These are phyloP conservation scores for Leccinellum albellum DNA, from an alignment of 768 basidiomycete genomes.

Conservation along the genomic window DNA sequence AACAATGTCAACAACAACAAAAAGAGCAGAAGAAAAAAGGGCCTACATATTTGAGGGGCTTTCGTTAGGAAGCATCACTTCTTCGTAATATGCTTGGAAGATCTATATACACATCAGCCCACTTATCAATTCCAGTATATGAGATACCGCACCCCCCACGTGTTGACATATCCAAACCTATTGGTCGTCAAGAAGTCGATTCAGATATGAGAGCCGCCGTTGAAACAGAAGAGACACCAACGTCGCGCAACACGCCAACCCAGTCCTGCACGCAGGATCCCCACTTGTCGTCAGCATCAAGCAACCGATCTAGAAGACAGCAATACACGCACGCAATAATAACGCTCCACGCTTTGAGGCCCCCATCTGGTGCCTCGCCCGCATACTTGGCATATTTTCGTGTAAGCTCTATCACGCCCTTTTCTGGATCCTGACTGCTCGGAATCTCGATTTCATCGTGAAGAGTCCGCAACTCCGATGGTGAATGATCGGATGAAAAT, in stretches of 20 bases:
- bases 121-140: neutral
- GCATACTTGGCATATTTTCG: conserved; percentile 20
- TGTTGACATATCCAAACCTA: conserved; percentile 68
- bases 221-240: conserved; percentile 20
- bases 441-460: conserved; percentile 1
- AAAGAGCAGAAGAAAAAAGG: neutral
- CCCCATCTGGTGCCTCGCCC: conserved; percentile 29
- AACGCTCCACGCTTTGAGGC: conserved; percentile 32
- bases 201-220: neutral
- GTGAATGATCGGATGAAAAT: neutral
- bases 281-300: neutral
- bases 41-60: conserved; percentile 62
- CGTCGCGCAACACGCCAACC: conserved; percentile 38
- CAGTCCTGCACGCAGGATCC: conserved; percentile 7
- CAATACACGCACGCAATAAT: conserved; percentile 22
- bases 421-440: conserved; percentile 5
- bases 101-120: conserved; percentile 36
- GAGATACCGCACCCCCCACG: conserved; percentile 59
- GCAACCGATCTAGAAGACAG: too few species aligned
- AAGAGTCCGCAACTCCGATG: conserved; percentile 9
- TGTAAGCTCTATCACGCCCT: neutral
- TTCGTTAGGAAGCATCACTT: conserved; percentile 43
- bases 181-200: neutral
- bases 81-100: conserved; percentile 72
- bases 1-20: neutral